phyloP scores from a whole-genome alignment of 768 basidiomycete genomes.

The Lanmaoa pseudosensibilis region DNA sequence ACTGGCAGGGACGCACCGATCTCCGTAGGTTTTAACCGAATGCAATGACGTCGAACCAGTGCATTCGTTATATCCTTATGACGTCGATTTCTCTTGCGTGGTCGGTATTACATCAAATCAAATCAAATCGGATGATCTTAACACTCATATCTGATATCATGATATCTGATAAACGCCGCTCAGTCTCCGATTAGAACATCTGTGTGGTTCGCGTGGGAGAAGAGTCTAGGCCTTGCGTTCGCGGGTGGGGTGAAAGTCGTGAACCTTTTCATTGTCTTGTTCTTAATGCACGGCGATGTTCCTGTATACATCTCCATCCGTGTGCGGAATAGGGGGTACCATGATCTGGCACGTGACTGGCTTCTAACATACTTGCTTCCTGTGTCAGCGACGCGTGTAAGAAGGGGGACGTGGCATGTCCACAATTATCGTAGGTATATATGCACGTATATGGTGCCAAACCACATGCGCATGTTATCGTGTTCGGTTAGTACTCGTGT shows the following conservation, averaged over 20 bases:
- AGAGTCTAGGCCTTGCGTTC: neutral
- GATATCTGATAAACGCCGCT: constrained; percentile 13
- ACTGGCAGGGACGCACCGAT: neutral
- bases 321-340: too few relatives aligned
- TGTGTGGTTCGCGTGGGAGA: neutral
- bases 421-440: neutral
- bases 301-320: too few relatives aligned
- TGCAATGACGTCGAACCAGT: neutral
- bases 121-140: neutral
- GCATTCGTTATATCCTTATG: neutral
- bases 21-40: neutral
- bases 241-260: neutral
- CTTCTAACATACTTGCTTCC: neutral
- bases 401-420: neutral
- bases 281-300: neutral
- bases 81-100: neutral
- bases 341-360: neutral
- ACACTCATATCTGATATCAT: too few relatives aligned
- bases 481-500: neutral
- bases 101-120: neutral
- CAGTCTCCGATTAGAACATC: neutral
- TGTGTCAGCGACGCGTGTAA: neutral
- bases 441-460: neutral
- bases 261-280: neutral
- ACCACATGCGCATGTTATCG: neutral